Conservation (phyloP, 108 stramenopile species). For the Cyclotella kingstonii region DNA sequence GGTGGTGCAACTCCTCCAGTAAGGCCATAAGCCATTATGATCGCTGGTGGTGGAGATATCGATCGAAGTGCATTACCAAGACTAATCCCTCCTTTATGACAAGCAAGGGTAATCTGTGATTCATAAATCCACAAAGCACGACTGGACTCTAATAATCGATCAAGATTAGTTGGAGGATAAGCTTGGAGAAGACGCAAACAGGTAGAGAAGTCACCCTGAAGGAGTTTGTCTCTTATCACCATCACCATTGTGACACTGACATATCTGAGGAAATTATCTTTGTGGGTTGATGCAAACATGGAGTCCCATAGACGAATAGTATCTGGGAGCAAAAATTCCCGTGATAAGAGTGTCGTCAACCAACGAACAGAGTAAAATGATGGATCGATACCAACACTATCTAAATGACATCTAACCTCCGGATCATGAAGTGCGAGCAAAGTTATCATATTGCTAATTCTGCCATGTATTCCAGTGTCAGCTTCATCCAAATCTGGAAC, state of each 20-base stretch:
- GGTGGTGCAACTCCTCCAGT: slow-evolving; percentile 55
- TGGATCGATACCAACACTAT: slow-evolving; percentile 78
- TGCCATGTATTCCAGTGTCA: slow-evolving; percentile 84
- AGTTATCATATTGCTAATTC: slow-evolving; percentile 76
- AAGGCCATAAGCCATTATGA: slow-evolving; percentile 83
- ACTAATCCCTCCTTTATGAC: slow-evolving; percentile 73
- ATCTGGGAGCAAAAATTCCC: slow-evolving; percentile 94
- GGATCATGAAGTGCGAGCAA: slow-evolving; percentile 85
- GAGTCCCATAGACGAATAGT: slow-evolving; percentile 97
- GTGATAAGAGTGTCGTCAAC: slow-evolving; percentile 94
- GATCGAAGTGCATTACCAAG: slow-evolving; percentile 64
- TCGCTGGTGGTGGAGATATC: slow-evolving; percentile 62
- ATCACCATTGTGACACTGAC: slow-evolving; percentile 92
- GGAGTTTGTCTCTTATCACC: slow-evolving; percentile 75
- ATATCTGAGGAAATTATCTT: slow-evolving; percentile 90
- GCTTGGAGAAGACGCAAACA: slow-evolving; percentile 72
- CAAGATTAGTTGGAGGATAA: slow-evolving; percentile 76
- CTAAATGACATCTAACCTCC: slow-evolving; percentile 81
- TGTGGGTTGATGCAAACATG: slow-evolving; percentile 91
- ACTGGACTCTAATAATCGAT: slow-evolving; percentile 65
- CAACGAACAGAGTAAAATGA: slow-evolving; percentile 91
- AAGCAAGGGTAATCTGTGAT: slow-evolving; percentile 75
- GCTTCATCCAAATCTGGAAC: slow-evolving; percentile 82
- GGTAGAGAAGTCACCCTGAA: slow-evolving; percentile 73
- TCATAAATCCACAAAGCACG: slow-evolving; percentile 84